Base-by-base conservation (phyloP, 2,329 filamentous ascomycete species). In the Botrytis squamosa region DNA sequence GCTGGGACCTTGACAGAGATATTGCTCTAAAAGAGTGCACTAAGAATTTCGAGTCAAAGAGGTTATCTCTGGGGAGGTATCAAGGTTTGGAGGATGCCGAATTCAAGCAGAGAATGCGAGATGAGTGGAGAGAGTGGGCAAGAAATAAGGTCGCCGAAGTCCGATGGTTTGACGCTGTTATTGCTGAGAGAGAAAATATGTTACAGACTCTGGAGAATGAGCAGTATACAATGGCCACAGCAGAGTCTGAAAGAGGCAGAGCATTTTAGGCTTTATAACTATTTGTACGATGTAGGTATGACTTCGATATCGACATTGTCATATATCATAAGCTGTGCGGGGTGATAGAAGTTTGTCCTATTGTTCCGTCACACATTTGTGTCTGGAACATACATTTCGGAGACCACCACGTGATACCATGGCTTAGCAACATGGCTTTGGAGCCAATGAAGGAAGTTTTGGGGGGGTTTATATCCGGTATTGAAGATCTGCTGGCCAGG, bases 131-230 rank as follows among this genome's bases (percentile, higher is more conserved):
- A 68, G n/a, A 33, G 4, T 68, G 66, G 66, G 66, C 66, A 29
- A 68, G 66, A 57, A 42, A 42, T 22, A 57, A 57, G 40, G 36
- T 68, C 49, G 49, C 49, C 49, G 66, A 57, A 9, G 49, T 68
- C 18, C n/a, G 29, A 68, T 68, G 49, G 49, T 68, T 57, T 57
- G 66, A 57, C 18, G 49, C 36, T 33, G 66, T 68, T 22, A 42
- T 68, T 42, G 12, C 25, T 16, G 36, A 57, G 49, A 8, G 36
- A 33, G 49, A 68, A 33, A 9, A 38, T 8, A 25, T 55, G 36
- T 42, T 68, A 38, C 66, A 42, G 16, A 33, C 7, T 33, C n/a
- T 57, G 14, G 66, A 68, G 49, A 22, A n/a, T 29, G 49, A 33
- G n/a, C 36, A 42, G 36, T 42, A 57, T 57, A 20, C 25, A n/a